Evolutionary conservation across 495 filamentous ascomycete species (phyloP).

Genomic region (Xylaria palmicola): DNA sequence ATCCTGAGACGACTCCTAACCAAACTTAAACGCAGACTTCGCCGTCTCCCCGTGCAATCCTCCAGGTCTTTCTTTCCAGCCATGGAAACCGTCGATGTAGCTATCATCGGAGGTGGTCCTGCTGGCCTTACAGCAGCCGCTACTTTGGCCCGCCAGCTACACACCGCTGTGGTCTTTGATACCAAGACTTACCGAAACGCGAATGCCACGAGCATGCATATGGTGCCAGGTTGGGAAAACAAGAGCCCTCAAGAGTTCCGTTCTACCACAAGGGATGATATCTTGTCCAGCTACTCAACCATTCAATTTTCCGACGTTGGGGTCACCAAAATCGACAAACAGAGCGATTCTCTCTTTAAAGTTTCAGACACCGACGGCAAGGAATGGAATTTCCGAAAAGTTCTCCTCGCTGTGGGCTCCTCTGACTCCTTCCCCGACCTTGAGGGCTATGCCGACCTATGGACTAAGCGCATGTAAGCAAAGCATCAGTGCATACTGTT

Average conservation of each 20-base stretch:
- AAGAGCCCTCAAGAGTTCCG: conserved; percentile 36
- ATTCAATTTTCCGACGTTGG: conserved; percentile 36
- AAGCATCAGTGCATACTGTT: conserved; percentile 43
- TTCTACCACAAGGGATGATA: conserved; percentile 23
- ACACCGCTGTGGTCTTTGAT: conserved; percentile 50
- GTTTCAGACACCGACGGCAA: conserved; percentile 28
- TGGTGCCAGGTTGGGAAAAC: conserved; percentile 45
- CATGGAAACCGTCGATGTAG: conserved; percentile 45
- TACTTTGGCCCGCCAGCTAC: conserved; percentile 44
- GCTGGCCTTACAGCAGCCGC: conserved; percentile 49
- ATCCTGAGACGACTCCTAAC: too few species aligned
- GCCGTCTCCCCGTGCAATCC: too few species aligned
- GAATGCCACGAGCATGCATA: conserved; percentile 43
- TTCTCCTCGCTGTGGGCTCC: conserved; percentile 43
- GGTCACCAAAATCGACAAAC: conserved; percentile 29
- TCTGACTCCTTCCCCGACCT: conserved; percentile 35
- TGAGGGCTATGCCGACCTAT: conserved; percentile 38
- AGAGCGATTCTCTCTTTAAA: conserved; percentile 24
- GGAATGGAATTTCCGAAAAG: conserved; percentile 37
- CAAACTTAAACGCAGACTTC: too few species aligned
- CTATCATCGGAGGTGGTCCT: conserved; percentile 57
- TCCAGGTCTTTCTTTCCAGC: too few species aligned
- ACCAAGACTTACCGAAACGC: conserved; percentile 49
- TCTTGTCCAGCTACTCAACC: conserved; percentile 37
- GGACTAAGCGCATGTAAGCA: conserved; percentile 24